Percentiles rank a stretch among this genome's conserved stretches.
Conservation (phyloP, 306 rosid genomes). For the Quillaja saponaria region DNA sequence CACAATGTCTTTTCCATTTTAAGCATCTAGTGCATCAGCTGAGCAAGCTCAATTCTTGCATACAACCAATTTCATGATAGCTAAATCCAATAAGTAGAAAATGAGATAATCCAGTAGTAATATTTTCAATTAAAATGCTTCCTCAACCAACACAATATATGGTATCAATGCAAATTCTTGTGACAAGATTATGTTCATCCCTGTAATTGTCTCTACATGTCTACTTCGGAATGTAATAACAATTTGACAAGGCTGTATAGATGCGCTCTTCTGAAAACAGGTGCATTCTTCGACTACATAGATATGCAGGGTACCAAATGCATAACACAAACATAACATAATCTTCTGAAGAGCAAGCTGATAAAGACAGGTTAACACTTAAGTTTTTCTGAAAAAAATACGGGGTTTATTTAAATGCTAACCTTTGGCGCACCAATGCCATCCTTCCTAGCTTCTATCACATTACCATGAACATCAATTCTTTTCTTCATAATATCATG, state of each 20-base stretch:
- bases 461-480: slow-evolving; percentile 63
- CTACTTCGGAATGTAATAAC: neutral
- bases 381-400: slow-evolving; percentile 19
- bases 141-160: neutral
- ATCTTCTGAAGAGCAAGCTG: slow-evolving; percentile 11
- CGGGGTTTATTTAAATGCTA: slow-evolving; percentile 24
- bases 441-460: slow-evolving; percentile 70
- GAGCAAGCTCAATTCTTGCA: slow-evolving; percentile 8
- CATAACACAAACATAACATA: no score
- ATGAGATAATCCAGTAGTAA: slow-evolving; percentile 2
- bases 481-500: slow-evolving; percentile 84
- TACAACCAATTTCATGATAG: slow-evolving; percentile 2
- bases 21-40: neutral
- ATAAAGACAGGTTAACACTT: neutral
- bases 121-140: slow-evolving; percentile 11
- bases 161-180: neutral
- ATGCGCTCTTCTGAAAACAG: slow-evolving; percentile 9
- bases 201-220: slow-evolving; percentile 2
- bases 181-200: slow-evolving; percentile 2
- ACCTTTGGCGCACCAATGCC: slow-evolving; percentile 96
- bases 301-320: no score
- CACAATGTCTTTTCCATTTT: no score
- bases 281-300: no score
- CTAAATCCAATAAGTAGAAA: slow-evolving; percentile 18
- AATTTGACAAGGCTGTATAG: slow-evolving; percentile 10